These are phyloP conservation scores for Ophiostoma sp. DNA, from an alignment of 2,329 filamentous ascomycete species.

Conservation along the genomic window DNA sequence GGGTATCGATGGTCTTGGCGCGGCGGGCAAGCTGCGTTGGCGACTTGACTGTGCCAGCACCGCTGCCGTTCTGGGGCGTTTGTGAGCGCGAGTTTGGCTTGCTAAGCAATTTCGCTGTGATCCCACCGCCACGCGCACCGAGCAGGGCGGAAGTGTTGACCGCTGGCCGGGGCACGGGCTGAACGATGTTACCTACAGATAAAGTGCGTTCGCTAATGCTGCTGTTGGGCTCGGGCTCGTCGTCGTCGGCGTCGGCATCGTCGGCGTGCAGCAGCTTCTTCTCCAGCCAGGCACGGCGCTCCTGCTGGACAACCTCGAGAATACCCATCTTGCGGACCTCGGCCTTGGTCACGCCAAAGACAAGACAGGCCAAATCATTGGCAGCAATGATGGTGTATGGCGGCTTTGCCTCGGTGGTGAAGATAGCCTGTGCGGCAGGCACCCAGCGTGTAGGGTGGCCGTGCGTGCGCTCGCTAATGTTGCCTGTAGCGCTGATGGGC, in stretches of 20 bases:
- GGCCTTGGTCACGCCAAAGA: slow-evolving; percentile 98
- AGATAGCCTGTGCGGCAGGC: slow-evolving; percentile 91
- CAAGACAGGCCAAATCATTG: slow-evolving; percentile 91
- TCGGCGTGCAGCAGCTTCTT: slow-evolving; percentile 72
- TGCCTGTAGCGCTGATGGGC: slow-evolving; percentile 46
- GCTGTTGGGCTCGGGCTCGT: slow-evolving; percentile 30
- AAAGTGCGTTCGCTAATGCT: slow-evolving; percentile 44
- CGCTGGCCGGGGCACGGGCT: slow-evolving; percentile 39
- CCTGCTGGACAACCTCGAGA: slow-evolving; percentile 87
- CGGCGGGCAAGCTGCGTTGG: slow-evolving; percentile 50
- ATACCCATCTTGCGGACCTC: slow-evolving; percentile 95
- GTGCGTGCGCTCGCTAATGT: slow-evolving; percentile 66
- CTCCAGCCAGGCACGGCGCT: slow-evolving; percentile 85
- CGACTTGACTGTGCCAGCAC: neutral
- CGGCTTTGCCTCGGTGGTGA: slow-evolving; percentile 86
- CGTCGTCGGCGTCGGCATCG: slow-evolving; percentile 47
- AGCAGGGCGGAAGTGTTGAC: slow-evolving; percentile 56
- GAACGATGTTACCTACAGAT: slow-evolving; percentile 40
- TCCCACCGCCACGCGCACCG: slow-evolving; percentile 69
- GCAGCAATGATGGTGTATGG: slow-evolving; percentile 96
- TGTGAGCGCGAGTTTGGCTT: slow-evolving; percentile 68
- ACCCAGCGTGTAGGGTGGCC: slow-evolving; percentile 88
- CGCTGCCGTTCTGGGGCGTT: slow-evolving; percentile 40
- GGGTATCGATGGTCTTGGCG: slow-evolving; percentile 63
- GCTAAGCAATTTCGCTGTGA: slow-evolving; percentile 84